phyloP scores from a whole-genome alignment of 441 rosid species.

The Jatropha multifida region DNA sequence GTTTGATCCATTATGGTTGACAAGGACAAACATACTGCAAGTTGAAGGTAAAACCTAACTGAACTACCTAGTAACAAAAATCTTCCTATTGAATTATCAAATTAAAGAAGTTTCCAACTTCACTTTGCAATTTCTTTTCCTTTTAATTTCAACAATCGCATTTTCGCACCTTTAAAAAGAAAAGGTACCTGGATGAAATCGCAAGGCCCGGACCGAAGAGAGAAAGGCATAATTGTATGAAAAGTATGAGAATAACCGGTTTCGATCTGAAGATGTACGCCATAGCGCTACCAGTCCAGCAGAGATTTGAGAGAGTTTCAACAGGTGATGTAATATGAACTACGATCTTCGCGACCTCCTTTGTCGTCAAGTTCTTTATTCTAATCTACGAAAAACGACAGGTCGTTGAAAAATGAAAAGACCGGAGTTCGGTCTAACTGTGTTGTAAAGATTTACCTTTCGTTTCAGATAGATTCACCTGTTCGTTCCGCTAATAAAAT shows the following conservation, averaged over 20 bases:
- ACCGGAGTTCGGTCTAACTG: too few relatives aligned
- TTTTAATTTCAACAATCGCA: neutral
- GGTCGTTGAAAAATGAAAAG: too few relatives aligned
- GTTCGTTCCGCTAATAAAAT: too few relatives aligned
- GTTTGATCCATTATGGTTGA: neutral
- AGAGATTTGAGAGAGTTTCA: conserved; percentile 16
- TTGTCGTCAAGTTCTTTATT: too few relatives aligned
- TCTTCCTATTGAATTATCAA: neutral
- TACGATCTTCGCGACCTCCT: too few relatives aligned
- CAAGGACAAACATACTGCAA: neutral
- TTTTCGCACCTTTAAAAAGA: neutral
- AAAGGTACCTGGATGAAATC: conserved; percentile 34
- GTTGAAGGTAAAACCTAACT: neutral
- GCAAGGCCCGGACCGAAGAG: conserved; percentile 32
- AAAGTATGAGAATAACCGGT: conserved; percentile 25
- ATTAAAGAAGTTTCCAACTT: neutral
- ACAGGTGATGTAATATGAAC: neutral
- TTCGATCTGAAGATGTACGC: conserved; percentile 31
- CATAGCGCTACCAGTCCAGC: conserved; percentile 23
- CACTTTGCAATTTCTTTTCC: too few relatives aligned
- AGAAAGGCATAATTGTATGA: conserved; percentile 25
- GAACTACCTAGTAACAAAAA: neutral
- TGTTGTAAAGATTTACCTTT: too few relatives aligned
- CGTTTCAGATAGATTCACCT: too few relatives aligned
- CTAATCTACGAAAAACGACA: too few relatives aligned